A percentile compares a stretch with the other conserved stretches of the same genome.
These are phyloP conservation scores for Immersiporthe knoxdaviesiana DNA, from an alignment of 2,329 filamentous ascomycete genomes.

Conservation along the genomic window DNA sequence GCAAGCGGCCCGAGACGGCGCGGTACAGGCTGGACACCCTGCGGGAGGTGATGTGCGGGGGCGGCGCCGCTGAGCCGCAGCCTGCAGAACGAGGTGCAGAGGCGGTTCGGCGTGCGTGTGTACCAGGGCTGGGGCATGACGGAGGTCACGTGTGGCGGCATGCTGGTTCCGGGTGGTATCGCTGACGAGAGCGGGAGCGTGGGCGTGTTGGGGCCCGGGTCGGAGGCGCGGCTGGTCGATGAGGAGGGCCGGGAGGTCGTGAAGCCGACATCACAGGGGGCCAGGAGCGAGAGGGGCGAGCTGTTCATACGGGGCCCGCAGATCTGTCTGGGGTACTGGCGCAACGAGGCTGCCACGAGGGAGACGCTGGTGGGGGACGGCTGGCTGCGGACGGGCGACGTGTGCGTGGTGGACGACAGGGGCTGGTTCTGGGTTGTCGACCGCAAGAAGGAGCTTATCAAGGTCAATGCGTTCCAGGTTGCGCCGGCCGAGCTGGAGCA, in stretches of 20 bases:
- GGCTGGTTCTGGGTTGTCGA: conserved; percentile 56
- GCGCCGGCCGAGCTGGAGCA: conserved; percentile 20
- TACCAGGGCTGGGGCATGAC: conserved; percentile 67
- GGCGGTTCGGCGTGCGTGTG: conserved; percentile 44
- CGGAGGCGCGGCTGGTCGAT: conserved; percentile 56
- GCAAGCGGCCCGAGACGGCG: conserved; percentile 57
- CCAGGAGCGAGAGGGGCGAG: conserved; percentile 54
- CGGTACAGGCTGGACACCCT: conserved; percentile 58
- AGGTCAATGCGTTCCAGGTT: conserved; percentile 21
- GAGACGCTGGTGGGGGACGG: conserved; percentile 54
- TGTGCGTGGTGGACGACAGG: conserved; percentile 40
- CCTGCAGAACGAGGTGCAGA: conserved; percentile 51
- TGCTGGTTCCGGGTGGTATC: conserved; percentile 46
- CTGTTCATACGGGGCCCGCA: conserved; percentile 59
- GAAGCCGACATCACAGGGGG: conserved; percentile 13
- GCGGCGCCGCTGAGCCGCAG: conserved; percentile 55
- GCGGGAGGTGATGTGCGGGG: conserved; percentile 50
- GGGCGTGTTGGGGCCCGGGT: conserved; percentile 57
- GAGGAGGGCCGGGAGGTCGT: conserved; percentile 55
- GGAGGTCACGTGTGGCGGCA: conserved; percentile 50
- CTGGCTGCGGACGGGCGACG: conserved; percentile 62
- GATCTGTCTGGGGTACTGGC: conserved; percentile 62
- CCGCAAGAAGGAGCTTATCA: conserved; percentile 49
- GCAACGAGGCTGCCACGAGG: conserved; percentile 56
- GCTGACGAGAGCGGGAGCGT: conserved; percentile 50